Evolutionary conservation across 768 basidiomycete genomes (phyloP).

Genomic region (Phylloporus scabripes): DNA sequence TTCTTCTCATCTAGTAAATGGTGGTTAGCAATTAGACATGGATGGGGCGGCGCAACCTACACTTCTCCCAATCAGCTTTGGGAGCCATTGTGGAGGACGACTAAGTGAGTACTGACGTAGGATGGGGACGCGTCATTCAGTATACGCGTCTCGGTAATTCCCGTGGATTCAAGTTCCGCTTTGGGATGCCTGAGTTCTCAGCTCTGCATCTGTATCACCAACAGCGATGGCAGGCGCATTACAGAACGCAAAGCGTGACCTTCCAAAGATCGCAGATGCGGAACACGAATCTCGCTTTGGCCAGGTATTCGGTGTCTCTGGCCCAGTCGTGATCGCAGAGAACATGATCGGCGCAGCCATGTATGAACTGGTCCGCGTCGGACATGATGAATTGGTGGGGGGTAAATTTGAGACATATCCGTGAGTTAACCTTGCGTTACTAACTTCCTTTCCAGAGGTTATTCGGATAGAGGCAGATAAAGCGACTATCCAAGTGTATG

Average conservation of each 20-base stretch:
- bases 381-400: conserved; percentile 97
- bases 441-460: conserved; percentile 65
- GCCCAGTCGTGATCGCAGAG: conserved; percentile 94
- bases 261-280: conserved; percentile 87
- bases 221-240: conserved; percentile 84
- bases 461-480: conserved; percentile 98
- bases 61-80: conserved; percentile 99
- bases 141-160: conserved; percentile 23
- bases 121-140: conserved; percentile 34
- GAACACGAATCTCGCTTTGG: conserved; percentile 84
- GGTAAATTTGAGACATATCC: conserved; percentile 44
- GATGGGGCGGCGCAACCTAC: conserved; percentile 39
- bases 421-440: not conserved
- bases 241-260: conserved; percentile 81
- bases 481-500: conserved; percentile 98
- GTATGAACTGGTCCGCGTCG: conserved; percentile 97
- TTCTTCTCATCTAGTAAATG: conserved; percentile 69
- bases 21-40: conserved; percentile 3
- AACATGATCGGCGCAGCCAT: conserved; percentile 95
- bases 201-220: conserved; percentile 1
- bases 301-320: conserved; percentile 91
- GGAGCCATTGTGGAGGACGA: conserved; percentile 67
- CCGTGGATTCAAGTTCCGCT: conserved; percentile 29
- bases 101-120: conserved; percentile 8
- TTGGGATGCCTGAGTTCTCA: conserved; percentile 14